phyloP scores from a whole-genome alignment of 768 basidiomycete genomes.

The Hericium alpestre region DNA sequence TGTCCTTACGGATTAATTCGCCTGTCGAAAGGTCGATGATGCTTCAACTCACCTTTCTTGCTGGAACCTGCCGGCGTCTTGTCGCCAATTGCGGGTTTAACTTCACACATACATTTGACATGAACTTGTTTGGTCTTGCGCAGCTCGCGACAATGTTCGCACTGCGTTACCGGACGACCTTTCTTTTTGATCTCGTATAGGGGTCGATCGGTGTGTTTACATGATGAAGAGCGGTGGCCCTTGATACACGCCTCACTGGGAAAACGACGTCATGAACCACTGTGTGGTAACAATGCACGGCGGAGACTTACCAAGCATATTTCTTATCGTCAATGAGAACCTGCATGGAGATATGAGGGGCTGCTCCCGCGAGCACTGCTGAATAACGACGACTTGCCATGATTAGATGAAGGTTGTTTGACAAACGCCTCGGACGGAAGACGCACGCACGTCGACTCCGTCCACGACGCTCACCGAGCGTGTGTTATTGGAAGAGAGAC shows the following conservation, averaged over 20 bases:
- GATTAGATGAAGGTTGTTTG: not conserved
- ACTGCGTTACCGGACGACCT: constrained; percentile 86
- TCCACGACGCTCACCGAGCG: constrained; percentile 14
- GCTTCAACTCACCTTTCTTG: constrained; percentile 54
- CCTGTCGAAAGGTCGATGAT: constrained; percentile 5
- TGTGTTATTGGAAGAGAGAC: constrained; percentile 14
- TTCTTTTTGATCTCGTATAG: constrained; percentile 93
- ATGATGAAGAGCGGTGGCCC: constrained; percentile 85
- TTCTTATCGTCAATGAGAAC: constrained; percentile 69
- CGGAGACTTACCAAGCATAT: constrained; percentile 54
- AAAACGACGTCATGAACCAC: constrained; percentile 9
- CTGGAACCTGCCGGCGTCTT: constrained; percentile 4
- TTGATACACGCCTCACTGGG: constrained; percentile 85
- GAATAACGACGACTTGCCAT: constrained; percentile 3
- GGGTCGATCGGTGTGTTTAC: constrained; percentile 77
- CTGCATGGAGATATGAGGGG: constrained; percentile 20
- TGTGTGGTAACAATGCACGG: not conserved
- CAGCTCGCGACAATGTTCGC: constrained; percentile 71
- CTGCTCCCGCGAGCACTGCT: not conserved
- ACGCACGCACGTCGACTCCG: constrained; percentile 9
- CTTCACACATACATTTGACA: constrained; percentile 67
- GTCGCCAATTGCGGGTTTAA: constrained; percentile 6
- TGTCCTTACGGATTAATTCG: constrained; percentile 18
- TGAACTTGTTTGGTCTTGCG: constrained; percentile 74
- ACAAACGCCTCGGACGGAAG: constrained; percentile 10